These are phyloP conservation scores for Phytophthora sansomeana DNA, from an alignment of 352 stramenopile genomes.

Conservation along the genomic window DNA sequence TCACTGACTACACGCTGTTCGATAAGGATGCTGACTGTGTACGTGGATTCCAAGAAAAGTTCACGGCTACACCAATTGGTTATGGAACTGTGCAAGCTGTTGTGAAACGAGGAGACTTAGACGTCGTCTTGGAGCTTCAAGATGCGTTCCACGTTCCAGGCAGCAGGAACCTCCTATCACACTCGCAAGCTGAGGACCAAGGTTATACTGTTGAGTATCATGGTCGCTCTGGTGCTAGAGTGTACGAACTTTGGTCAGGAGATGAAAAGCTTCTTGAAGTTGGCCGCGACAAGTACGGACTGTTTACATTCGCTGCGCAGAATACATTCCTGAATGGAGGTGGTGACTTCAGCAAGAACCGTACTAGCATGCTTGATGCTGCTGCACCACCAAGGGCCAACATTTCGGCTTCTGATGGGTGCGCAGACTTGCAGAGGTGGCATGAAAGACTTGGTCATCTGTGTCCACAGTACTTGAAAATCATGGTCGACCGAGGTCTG, in stretches of 20 bases:
- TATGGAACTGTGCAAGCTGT: constrained; percentile 5
- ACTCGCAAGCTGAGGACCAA: constrained; percentile 17
- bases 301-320: constrained; percentile 11
- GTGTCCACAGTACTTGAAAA: constrained; percentile 10
- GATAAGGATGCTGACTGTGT: neutral
- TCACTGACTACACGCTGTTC: constrained; percentile 5
- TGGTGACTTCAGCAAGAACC: neutral
- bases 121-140: neutral
- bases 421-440: constrained; percentile 9
- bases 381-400: neutral
- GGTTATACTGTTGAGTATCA: constrained; percentile 17
- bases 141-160: neutral
- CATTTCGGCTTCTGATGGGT: neutral
- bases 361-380: too few species aligned
- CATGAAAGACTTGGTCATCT: constrained; percentile 10
- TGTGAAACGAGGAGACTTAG: neutral
- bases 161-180: constrained; percentile 8
- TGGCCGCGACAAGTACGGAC: constrained; percentile 1
- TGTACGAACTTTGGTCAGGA: constrained; percentile 8
- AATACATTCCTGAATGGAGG: constrained; percentile 6
- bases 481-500: constrained; percentile 4
- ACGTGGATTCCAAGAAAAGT: constrained; percentile 9
- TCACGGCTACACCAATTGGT: neutral
- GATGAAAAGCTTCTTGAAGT: neutral
- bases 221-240: neutral